These are phyloP conservation scores for Diaporthe humulicola DNA, from an alignment of 2,329 filamentous ascomycete species.

Conservation along the genomic window DNA sequence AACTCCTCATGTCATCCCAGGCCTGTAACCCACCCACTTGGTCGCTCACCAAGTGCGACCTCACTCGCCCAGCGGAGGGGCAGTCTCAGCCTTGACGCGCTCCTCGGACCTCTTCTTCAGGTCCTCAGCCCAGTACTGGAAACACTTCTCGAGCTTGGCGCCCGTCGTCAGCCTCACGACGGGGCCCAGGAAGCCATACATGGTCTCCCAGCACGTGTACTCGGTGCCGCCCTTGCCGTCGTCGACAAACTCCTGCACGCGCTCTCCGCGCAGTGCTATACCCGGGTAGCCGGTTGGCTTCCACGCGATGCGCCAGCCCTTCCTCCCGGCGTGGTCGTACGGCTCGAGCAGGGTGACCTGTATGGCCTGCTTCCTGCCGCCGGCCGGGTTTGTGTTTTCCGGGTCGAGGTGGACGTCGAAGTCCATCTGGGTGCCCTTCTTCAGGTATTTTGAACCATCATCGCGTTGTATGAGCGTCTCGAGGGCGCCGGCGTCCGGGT, in stretches of 20 bases:
- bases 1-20: not conserved
- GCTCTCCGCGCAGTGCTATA: slow-evolving; percentile 54
- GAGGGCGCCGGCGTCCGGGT: slow-evolving; percentile 41
- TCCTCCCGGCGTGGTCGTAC: slow-evolving; percentile 44
- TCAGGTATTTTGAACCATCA: slow-evolving; percentile 43
- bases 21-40: not conserved
- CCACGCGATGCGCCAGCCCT: slow-evolving; percentile 57
- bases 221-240: slow-evolving; percentile 50
- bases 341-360: slow-evolving; percentile 51
- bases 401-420: slow-evolving; percentile 52
- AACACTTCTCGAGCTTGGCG: slow-evolving; percentile 49
- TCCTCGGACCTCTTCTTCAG: slow-evolving; percentile 52
- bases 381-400: slow-evolving; percentile 34
- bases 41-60: not conserved
- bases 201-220: slow-evolving; percentile 62
- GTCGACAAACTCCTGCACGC: slow-evolving; percentile 58
- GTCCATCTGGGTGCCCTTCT: slow-evolving; percentile 49
- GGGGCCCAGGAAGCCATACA: slow-evolving; percentile 54
- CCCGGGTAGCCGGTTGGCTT: slow-evolving; percentile 48
- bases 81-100: slow-evolving; percentile 1
- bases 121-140: slow-evolving; percentile 55
- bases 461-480: slow-evolving; percentile 23
- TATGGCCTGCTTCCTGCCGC: slow-evolving; percentile 40
- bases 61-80: slow-evolving; percentile 14
- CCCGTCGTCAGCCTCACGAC: slow-evolving; percentile 52